A percentile compares a stretch with the other conserved stretches of the same genome.
Conservation (phyloP, 2,329 filamentous ascomycete species). For the Sarocladium kiliense region DNA sequence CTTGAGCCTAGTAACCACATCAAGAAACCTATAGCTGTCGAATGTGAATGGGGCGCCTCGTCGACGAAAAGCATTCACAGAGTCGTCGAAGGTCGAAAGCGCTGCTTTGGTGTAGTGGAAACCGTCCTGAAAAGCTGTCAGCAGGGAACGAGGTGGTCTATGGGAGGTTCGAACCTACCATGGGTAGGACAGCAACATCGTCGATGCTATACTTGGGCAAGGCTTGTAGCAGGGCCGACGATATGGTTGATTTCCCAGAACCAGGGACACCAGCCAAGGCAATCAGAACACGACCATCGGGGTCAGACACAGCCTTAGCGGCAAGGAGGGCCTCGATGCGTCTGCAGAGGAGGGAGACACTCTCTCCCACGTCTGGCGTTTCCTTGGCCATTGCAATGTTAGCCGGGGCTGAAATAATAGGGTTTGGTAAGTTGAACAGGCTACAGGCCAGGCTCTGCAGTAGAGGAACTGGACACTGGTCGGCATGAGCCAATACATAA, state of each 20-base stretch:
- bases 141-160: too few species aligned
- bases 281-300: conserved; percentile 15
- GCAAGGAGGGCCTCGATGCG: background rate
- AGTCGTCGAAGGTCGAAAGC: conserved; percentile 16
- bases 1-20: conserved; percentile 16
- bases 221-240: conserved; percentile 16
- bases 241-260: conserved; percentile 24
- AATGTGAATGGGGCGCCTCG: conserved; percentile 28
- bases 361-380: background rate
- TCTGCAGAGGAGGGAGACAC: background rate
- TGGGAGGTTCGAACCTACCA: conserved; percentile 16
- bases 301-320: background rate
- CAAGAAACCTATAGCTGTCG: conserved; percentile 19
- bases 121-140: conserved; percentile 19
- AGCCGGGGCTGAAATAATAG: too few species aligned
- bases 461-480: background rate
- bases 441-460: background rate
- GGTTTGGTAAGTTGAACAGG: too few species aligned
- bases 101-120: conserved; percentile 22
- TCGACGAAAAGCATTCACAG: conserved; percentile 18
- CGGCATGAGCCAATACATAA: background rate
- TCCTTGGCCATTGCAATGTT: background rate
- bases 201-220: conserved; percentile 13
- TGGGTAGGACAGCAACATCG: conserved; percentile 19
- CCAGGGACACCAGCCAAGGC: conserved; percentile 26